phyloP scores from a whole-genome alignment of 2,329 filamentous ascomycete genomes.

The Apiospora rasikravindrae region DNA sequence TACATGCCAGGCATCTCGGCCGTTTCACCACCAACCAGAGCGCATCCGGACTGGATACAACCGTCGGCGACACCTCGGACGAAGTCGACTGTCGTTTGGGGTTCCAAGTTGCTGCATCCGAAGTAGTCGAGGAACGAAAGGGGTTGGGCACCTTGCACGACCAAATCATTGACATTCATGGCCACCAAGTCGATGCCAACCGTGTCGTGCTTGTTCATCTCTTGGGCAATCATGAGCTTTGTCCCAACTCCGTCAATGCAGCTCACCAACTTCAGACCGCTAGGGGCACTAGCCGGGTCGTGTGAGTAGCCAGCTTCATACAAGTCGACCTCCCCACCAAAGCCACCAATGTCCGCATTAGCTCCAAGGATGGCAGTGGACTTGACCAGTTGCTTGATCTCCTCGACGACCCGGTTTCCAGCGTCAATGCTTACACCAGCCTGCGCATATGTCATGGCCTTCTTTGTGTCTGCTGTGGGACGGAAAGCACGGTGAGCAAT shows the following conservation, averaged over 20 bases:
- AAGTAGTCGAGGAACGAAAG: constrained; percentile 99
- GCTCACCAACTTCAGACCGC: constrained; percentile 80
- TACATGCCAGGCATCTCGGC: constrained; percentile 99
- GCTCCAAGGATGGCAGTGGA: constrained; percentile 86
- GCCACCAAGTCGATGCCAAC: constrained; percentile 97
- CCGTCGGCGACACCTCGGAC: constrained; percentile 89
- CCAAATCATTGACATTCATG: constrained; percentile 98
- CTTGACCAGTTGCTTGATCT: constrained; percentile 88
- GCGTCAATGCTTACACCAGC: constrained; percentile 95
- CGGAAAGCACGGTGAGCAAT: constrained; percentile 82
- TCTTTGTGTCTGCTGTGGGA: constrained; percentile 44
- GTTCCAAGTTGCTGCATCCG: constrained; percentile 86
- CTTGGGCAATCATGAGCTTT: constrained; percentile 94
- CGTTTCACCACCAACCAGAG: constrained; percentile 95
- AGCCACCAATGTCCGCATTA: constrained; percentile 92
- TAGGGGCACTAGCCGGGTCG: constrained; percentile 64
- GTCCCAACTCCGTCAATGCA: constrained; percentile 95
- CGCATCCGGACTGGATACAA: constrained; percentile 83
- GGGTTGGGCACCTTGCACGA: constrained; percentile 93
- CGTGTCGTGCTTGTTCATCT: constrained; percentile 87
- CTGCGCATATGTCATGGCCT: constrained; percentile 83
- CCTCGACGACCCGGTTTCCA: constrained; percentile 89
- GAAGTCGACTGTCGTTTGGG: constrained; percentile 80
- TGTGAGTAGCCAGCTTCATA: constrained; percentile 69
- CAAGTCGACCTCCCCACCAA: constrained; percentile 87